These are phyloP conservation scores for Daucus carota DNA, from an alignment of 129 eudicot genomes.

Conservation along the genomic window DH1_v3.0 NC_030387.2:30272001-30272500, in stretches of 20 bases:
- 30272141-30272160: constrained; percentile 98
- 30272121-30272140: constrained; percentile 54
- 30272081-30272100: neutral
- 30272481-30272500: neutral
- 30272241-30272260: neutral
- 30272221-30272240: neutral
- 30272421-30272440: neutral
- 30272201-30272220: neutral
- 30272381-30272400: neutral
- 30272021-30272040: neutral
- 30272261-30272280: neutral
- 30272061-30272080: neutral
- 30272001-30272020: no score
- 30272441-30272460: neutral
- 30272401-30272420: neutral
- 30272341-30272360: neutral
- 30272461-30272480: neutral
- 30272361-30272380: neutral
- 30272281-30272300: neutral
- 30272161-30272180: constrained; percentile 90
- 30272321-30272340: neutral
- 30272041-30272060: neutral
- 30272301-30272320: neutral
- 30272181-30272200: constrained; percentile 96
- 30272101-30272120: neutral